Conservation (phyloP, 345 rosid species). For the Populus alba region DNA sequence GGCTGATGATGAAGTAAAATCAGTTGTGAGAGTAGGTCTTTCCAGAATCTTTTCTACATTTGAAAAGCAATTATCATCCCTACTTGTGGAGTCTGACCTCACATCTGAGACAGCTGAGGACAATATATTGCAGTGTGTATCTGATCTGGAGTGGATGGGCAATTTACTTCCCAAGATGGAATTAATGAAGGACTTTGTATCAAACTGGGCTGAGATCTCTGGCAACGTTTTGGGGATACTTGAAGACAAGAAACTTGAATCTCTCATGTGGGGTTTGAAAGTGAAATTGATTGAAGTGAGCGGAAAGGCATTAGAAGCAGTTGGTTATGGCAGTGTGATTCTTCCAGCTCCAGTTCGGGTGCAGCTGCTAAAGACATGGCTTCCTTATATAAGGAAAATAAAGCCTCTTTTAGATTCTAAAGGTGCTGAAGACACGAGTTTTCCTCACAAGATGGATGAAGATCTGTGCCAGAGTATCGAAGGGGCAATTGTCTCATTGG, state of each 20-base stretch:
- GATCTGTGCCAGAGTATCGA: conserved; percentile 74
- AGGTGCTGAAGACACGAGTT: conserved; percentile 39
- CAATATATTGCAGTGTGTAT: conserved; percentile 35
- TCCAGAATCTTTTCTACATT: conserved; percentile 50
- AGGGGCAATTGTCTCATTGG: conserved; percentile 66
- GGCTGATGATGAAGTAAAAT: conserved; percentile 65
- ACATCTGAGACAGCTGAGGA: conserved; percentile 35
- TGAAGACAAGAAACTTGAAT: conserved; percentile 57
- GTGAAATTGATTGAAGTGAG: conserved; percentile 70
- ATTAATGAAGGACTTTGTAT: conserved; percentile 77
- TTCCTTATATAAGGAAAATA: conserved; percentile 75
- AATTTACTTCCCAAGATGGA: conserved; percentile 69
- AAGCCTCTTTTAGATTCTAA: conserved; percentile 65
- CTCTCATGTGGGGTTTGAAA: conserved; percentile 63
- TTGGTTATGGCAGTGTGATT: conserved; percentile 83
- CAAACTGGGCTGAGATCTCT: conserved; percentile 62
- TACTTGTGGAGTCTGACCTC: conserved; percentile 41
- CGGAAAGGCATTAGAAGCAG: conserved; percentile 83
- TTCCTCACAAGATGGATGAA: conserved; percentile 67
- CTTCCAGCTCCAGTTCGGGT: conserved; percentile 53
- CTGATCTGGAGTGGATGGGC: conserved; percentile 82
- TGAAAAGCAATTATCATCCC: conserved; percentile 43
- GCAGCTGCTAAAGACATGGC: conserved; percentile 66
- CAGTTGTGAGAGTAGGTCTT: conserved; percentile 54
- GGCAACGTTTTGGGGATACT: conserved; percentile 41